A percentile compares a stretch with the other conserved stretches of the same genome.
These are phyloP conservation scores for Erigeron canadensis DNA, from an alignment of 129 eudicot genomes.

Conservation along the genomic window DNA sequence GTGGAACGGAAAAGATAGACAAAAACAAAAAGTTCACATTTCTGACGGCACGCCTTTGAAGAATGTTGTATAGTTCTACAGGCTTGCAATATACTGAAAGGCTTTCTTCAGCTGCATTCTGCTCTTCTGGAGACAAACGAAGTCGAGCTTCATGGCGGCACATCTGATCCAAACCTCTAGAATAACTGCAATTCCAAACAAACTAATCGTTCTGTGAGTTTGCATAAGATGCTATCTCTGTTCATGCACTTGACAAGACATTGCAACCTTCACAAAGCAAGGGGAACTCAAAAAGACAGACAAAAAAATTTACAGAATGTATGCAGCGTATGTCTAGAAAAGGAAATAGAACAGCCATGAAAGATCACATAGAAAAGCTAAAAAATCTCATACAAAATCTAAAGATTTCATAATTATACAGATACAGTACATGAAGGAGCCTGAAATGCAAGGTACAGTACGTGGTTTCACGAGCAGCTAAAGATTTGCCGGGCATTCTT, in stretches of 20 bases:
- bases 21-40: constrained; percentile 50
- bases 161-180: constrained; percentile 80
- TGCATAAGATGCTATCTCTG: constrained; percentile 32
- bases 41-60: constrained; percentile 82
- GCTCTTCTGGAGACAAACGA: constrained; percentile 80
- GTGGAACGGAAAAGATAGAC: background rate
- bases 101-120: constrained; percentile 92
- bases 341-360: constrained; percentile 14
- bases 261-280: constrained; percentile 23
- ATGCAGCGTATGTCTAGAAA: constrained; percentile 17
- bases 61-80: constrained; percentile 94
- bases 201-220: constrained; percentile 50
- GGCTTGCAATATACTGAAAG: constrained; percentile 93
- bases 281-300: constrained; percentile 34
- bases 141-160: constrained; percentile 69
- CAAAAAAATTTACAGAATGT: constrained; percentile 16
- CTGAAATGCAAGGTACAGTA: constrained; percentile 41
- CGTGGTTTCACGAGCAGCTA: constrained; percentile 83
- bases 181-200: constrained; percentile 71
- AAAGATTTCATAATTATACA: constrained; percentile 13
- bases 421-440: constrained; percentile 15
- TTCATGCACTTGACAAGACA: constrained; percentile 28
- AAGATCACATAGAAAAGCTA: constrained; percentile 17
- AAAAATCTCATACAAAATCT: constrained; percentile 29
- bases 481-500: constrained; percentile 97